Base-by-base conservation (phyloP, 768 basidiomycete species). In the Cystofilobasidium ferigula region DNA sequence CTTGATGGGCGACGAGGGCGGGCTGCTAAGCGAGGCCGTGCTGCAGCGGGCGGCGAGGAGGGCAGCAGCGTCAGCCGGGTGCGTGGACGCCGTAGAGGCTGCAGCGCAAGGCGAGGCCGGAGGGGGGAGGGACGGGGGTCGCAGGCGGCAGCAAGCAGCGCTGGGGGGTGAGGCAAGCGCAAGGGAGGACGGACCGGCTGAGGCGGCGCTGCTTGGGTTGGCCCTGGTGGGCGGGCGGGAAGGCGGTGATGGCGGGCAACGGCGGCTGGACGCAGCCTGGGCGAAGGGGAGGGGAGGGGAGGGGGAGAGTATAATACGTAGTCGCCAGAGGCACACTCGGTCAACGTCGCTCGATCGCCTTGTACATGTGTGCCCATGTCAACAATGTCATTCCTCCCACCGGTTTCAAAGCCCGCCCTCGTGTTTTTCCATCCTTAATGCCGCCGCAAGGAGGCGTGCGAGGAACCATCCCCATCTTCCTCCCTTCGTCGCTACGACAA, bases 21-120 rank as follows among this genome's bases (percentile, higher is more conserved):
- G 12, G 14, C 34, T 38, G 42, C 36, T 53, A 8, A 64, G 54
- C 13, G 56, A 57, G n/a, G 57, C 54, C 30, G 57, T 42, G 57
- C 63, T 57, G 63, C 40, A 42, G 40, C 7, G 16, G 40, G 16
- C 14, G 40, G 5, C 14, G 40, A 7, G 40, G 40, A 7, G 40
- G 40, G 13, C 40, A 42, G 40, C 14, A 42, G 13, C 10, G 38
- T 8, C 38, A 40, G 38, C 38, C 38, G 9, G 8, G 16, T 40
- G 38, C 8, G 38, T 9, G 38, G 38, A 40, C n/a, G n/a, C n/a
- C n/a, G n/a, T n/a, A n/a, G n/a, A n/a, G n/a, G n/a, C n/a, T n/a
- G n/a, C n/a, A n/a, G n/a, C n/a, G 36, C 22, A 30, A 56, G 26
- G 54, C 14, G 16, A 28, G 16, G 13, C 7, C n/a, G 20, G n/a